Percentiles rank a stretch among this genome's conserved stretches.
Evolutionary conservation across 2,329 filamentous ascomycete genomes (phyloP).

Genomic region (Pseudodiploospora longispora): DNA sequence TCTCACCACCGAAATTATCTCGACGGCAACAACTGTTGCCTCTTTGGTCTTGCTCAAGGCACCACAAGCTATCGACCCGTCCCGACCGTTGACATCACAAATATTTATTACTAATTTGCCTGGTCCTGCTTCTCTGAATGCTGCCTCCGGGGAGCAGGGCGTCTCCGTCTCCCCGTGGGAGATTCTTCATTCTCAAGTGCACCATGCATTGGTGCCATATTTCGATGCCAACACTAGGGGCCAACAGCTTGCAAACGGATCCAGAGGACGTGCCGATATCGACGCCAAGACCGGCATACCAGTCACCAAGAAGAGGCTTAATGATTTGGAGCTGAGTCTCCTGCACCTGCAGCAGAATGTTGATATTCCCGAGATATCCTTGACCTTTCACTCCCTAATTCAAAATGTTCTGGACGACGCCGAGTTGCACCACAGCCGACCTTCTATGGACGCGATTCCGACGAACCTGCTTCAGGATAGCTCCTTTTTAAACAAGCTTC

Average conservation of each 20-base stretch:
- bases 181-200: slow-evolving; percentile 83
- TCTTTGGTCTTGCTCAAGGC: slow-evolving; percentile 88
- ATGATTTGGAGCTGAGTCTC: slow-evolving; percentile 84
- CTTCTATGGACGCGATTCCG: slow-evolving; percentile 73
- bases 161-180: slow-evolving; percentile 78
- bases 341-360: slow-evolving; percentile 94
- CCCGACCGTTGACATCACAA: slow-evolving; percentile 74
- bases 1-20: slow-evolving; percentile 73
- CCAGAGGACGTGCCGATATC: slow-evolving; percentile 69
- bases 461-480: slow-evolving; percentile 74
- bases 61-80: slow-evolving; percentile 77
- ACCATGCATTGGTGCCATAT: slow-evolving; percentile 86
- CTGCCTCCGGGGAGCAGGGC: slow-evolving; percentile 60
- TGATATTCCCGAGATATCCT: slow-evolving; percentile 85
- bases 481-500: slow-evolving; percentile 85
- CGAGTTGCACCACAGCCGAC: slow-evolving; percentile 54
- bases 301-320: slow-evolving; percentile 94
- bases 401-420: slow-evolving; percentile 79
- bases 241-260: slow-evolving; percentile 57
- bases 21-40: slow-evolving; percentile 69
- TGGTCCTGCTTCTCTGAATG: slow-evolving; percentile 64
- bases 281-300: slow-evolving; percentile 93
- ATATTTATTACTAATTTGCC: slow-evolving; percentile 91
- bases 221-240: slow-evolving; percentile 93
- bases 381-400: slow-evolving; percentile 83